A percentile compares a stretch with the other conserved stretches of the same genome.
These are phyloP conservation scores for Penicillium sp. DNA, from an alignment of 2,329 filamentous ascomycete genomes.

Conservation along the genomic window DNA sequence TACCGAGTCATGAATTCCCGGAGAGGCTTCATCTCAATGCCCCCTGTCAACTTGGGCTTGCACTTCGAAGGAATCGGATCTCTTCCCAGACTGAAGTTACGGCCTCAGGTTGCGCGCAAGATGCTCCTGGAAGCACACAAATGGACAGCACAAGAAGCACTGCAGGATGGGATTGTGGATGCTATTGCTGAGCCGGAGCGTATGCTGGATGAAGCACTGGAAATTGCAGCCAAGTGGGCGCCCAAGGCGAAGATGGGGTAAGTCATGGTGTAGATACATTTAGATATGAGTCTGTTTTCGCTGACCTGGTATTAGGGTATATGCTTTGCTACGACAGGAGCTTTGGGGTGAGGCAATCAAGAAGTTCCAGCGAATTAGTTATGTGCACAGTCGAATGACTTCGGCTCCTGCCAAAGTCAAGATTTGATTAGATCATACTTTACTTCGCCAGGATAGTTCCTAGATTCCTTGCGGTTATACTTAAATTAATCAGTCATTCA, in stretches of 20 bases:
- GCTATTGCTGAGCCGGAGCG: slow-evolving; percentile 49
- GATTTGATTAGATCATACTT: slow-evolving; percentile 8
- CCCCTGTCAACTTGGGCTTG: slow-evolving; percentile 55
- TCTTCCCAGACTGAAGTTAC: slow-evolving; percentile 53
- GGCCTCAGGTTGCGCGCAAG: slow-evolving; percentile 52
- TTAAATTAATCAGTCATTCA: too few relatives aligned
- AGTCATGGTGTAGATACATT: neutral
- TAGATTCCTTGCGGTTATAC: too few relatives aligned
- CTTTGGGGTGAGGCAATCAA: slow-evolving; percentile 55
- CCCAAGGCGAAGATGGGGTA: slow-evolving; percentile 36
- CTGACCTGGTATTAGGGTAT: slow-evolving; percentile 38
- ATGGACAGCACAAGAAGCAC: slow-evolving; percentile 54
- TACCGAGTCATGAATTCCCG: slow-evolving; percentile 50
- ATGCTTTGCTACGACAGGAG: slow-evolving; percentile 53
- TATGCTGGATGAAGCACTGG: slow-evolving; percentile 50
- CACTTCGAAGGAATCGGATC: slow-evolving; percentile 57
- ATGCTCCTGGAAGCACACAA: slow-evolving; percentile 57
- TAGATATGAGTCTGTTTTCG: neutral
- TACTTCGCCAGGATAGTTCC: too few relatives aligned
- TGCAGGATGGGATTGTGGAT: slow-evolving; percentile 56
- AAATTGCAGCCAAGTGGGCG: slow-evolving; percentile 45
- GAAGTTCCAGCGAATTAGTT: slow-evolving; percentile 53
- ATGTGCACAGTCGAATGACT: slow-evolving; percentile 49
- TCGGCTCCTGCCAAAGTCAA: slow-evolving; percentile 21
- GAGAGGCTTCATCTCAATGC: slow-evolving; percentile 52